These are phyloP conservation scores for Argentina anserina DNA, from an alignment of 306 rosid species.

Conservation along the genomic window DNA sequence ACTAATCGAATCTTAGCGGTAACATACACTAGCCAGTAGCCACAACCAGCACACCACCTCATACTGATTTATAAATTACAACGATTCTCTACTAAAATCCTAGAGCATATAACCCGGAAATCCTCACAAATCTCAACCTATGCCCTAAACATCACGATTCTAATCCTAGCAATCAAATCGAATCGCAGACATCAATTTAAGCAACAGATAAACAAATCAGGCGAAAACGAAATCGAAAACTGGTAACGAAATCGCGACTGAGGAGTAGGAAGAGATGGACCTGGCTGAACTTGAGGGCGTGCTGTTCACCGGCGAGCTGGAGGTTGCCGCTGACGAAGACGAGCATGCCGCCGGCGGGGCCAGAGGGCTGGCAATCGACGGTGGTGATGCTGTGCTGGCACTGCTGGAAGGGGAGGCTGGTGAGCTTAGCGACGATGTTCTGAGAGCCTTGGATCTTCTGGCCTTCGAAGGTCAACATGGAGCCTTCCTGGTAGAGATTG, in stretches of 20 bases:
- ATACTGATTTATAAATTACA: too few relatives aligned
- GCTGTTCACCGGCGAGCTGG: conserved; percentile 90
- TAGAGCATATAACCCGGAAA: background rate
- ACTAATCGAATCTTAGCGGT: background rate
- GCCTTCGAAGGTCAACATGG: conserved; percentile 93
- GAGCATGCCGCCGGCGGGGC: conserved; percentile 70
- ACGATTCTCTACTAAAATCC: too few relatives aligned
- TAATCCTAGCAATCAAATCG: background rate
- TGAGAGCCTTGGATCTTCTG: conserved; percentile 79
- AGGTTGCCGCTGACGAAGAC: conserved; percentile 93
- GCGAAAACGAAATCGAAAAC: background rate
- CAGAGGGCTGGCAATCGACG: conserved; percentile 90
- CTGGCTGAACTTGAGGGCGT: conserved; percentile 93
- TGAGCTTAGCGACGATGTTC: conserved; percentile 73
- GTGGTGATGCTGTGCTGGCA: conserved; percentile 79
- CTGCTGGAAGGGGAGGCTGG: conserved; percentile 86
- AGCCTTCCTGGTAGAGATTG: conserved; percentile 61
- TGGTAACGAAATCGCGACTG: too few relatives aligned
- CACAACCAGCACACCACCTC: background rate
- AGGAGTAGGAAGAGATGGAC: conserved; percentile 19
- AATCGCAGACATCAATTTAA: background rate
- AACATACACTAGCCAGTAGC: background rate
- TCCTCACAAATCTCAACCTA: background rate
- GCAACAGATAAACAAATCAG: background rate
- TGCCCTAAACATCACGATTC: background rate